Base-by-base conservation (phyloP, 441 rosid genomes). In the Melastoma candidum region DNA sequence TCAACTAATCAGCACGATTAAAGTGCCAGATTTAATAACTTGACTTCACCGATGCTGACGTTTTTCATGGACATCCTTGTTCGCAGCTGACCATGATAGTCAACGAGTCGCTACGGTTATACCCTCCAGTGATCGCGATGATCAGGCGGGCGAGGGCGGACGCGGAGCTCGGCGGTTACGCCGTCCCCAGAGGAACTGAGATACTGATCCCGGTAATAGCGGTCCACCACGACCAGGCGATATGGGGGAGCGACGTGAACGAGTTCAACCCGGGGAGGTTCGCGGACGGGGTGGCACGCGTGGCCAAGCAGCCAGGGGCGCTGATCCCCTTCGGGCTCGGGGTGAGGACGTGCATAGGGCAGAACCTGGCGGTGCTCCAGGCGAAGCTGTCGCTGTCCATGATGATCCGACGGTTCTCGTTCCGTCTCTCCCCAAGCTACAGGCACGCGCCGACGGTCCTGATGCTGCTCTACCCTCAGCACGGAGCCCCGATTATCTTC, bases 261-360 rank as follows among this genome's bases (percentile, higher is more conserved):
- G 97, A 88, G 60, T 88, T 93, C 84, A 86, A 88, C 49, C 98
- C 98, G 6, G 75, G 58, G 13, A 77, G 98, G 27, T 93, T 93
- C 63, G 53, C 80, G 0, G 79, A 74, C 2, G 96, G 96, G 0
- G 82, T 84, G 45, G 84, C 90, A 22, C 77, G 83, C 13, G 89
- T 95, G 0, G 81, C 90, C 0, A 84, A 77, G 60, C 90, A 83
- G 6, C 90, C 88, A 0, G 79, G 74, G 32, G 94, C 85, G 1
- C 84, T 88, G 71, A 78, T 93, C 36, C 98, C 98, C 2, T 93
- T 93, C 39, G 97, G 98, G 27, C 75, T 82, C 0, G 98, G 98
- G 7, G 80, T 70, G 29, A 77, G 95, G 2, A 84, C 82, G 1
- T 93, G 98, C 69, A 78, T 88, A 8, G 98, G 98, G 13, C 95